Base-by-base conservation (phyloP, 2,329 filamentous ascomycete genomes). In the Sclerotinia glacialis region DNA sequence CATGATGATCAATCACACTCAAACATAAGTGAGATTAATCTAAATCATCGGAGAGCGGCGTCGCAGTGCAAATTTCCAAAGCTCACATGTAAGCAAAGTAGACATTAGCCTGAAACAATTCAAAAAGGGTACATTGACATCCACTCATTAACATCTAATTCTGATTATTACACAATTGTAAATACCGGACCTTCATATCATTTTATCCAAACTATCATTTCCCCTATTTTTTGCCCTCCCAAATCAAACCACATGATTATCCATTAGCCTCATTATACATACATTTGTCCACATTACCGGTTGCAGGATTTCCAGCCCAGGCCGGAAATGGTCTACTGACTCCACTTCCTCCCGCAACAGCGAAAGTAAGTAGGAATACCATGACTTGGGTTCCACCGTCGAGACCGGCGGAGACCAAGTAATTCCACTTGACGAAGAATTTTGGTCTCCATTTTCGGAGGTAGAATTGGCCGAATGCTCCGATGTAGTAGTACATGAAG, bases 401-500 rank as follows among this genome's bases (percentile, higher is more conserved):
- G 42, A 92, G 79, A 0, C 86, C 89, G 0, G 89, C 89, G 21
- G 88, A 90, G 0, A 88, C 85, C 73, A 91, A 83, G 75, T 92
- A 92, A 79, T 92, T 92, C 80, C 91, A 92, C 76, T 89, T 87
- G 78, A 90, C 79, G 88, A 89, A 92, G 87, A 89, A 91, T 47
- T 86, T 42, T 21, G 65, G 65, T 34, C 60, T 56, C n/a, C 31
- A 64, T 80, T n/a, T 89, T 74, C 86, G 84, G 74, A 92, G 83
- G 71, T 82, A 87, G 72, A 83, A 89, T 78, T 91, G 90, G 79
- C 91, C 91, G 52, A 87, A 71, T 66, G 85, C 82, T 12, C 89
- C 89, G 12, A 90, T 84, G 28, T 85, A 76, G 6, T 85, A 88
- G 89, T 89, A 92, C 74, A 83, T 84, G 61, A 89, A 83, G 74